phyloP scores from a whole-genome alignment of 2,329 filamentous ascomycete genomes.

The Dothideomycetes sp. region DNA sequence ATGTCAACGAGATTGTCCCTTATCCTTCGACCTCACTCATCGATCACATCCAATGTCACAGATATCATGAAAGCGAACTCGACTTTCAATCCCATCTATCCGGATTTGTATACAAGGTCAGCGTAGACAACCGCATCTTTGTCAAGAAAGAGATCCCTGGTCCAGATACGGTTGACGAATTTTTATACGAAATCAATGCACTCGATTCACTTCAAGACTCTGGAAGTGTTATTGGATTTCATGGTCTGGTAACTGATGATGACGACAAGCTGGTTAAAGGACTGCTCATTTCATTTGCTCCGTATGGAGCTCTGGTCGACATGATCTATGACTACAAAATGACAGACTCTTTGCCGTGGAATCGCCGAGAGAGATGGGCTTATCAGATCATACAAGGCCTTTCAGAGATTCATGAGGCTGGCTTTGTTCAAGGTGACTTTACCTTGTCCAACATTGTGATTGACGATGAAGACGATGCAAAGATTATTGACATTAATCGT shows the following conservation, averaged over 20 bases:
- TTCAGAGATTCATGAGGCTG: conserved; percentile 86
- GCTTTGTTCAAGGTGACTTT: conserved; percentile 96
- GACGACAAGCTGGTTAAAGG: conserved; percentile 67
- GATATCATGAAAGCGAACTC: conserved; percentile 63
- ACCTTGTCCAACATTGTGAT: conserved; percentile 96
- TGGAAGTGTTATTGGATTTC: conserved; percentile 71
- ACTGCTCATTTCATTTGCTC: conserved; percentile 78
- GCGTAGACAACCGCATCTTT: conserved; percentile 55
- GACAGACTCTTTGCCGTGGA: conserved; percentile 51
- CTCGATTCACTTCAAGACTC: conserved; percentile 68
- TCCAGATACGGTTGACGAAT: conserved; percentile 90
- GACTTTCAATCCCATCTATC: conserved; percentile 88
- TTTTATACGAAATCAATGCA: conserved; percentile 94
- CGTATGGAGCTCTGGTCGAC: conserved; percentile 80
- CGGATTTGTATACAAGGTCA: conserved; percentile 94
- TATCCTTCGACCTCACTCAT: conserved; percentile 70
- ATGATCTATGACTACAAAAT: conserved; percentile 72
- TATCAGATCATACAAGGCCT: conserved; percentile 82
- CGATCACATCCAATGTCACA: conserved; percentile 53
- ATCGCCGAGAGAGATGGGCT: conserved; percentile 74
- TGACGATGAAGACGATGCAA: conserved; percentile 71
- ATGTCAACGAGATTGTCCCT: conserved; percentile 85
- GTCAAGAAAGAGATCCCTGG: conserved; percentile 99
- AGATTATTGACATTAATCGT: conserved; percentile 97
- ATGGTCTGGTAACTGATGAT: conserved; percentile 81